Percentiles rank a stretch among this genome's conserved stretches.
Evolutionary conservation across 1,284 basidiomycete genomes (phyloP).

Genomic region (Ustilago sp.): DNA sequence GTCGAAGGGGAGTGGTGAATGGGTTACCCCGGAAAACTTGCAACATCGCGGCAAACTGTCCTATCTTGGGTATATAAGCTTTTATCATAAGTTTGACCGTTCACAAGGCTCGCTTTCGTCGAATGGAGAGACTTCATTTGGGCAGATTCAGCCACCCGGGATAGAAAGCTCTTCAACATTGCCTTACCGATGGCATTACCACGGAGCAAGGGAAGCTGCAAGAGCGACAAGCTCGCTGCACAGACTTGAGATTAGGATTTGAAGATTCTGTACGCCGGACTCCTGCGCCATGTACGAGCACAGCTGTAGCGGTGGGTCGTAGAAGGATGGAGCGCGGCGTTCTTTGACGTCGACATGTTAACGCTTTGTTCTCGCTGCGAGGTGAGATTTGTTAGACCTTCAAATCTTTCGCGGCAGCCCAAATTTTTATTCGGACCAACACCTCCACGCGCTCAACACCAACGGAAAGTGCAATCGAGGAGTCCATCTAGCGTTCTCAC

Average conservation of each 20-base stretch:
- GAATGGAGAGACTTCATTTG: too few relatives aligned
- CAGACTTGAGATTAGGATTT: neutral
- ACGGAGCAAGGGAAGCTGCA: neutral
- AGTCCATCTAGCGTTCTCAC: conserved; percentile 21
- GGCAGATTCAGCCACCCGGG: too few relatives aligned
- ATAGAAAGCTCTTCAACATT: too few relatives aligned
- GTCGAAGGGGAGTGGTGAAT: too few relatives aligned
- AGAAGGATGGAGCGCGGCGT: neutral
- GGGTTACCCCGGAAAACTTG: too few relatives aligned
- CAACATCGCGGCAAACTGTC: too few relatives aligned
- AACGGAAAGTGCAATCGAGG: conserved; percentile 9
- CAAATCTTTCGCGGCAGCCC: neutral
- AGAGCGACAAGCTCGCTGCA: neutral
- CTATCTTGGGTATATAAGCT: too few relatives aligned
- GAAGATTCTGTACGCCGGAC: too few relatives aligned
- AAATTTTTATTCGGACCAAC: conserved; percentile 23
- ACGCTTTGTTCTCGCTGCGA: neutral
- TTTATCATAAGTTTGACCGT: too few relatives aligned
- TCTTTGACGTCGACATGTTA: conserved; percentile 18
- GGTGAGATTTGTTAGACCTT: conserved; percentile 8
- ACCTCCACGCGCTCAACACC: conserved; percentile 31
- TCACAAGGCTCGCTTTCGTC: too few relatives aligned
- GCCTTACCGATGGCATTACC: neutral
- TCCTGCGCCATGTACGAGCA: neutral
- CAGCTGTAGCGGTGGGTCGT: neutral